These are phyloP conservation scores for Trichoderma sp. DNA, from an alignment of 2,329 filamentous ascomycete genomes.

Conservation along the genomic window DNA sequence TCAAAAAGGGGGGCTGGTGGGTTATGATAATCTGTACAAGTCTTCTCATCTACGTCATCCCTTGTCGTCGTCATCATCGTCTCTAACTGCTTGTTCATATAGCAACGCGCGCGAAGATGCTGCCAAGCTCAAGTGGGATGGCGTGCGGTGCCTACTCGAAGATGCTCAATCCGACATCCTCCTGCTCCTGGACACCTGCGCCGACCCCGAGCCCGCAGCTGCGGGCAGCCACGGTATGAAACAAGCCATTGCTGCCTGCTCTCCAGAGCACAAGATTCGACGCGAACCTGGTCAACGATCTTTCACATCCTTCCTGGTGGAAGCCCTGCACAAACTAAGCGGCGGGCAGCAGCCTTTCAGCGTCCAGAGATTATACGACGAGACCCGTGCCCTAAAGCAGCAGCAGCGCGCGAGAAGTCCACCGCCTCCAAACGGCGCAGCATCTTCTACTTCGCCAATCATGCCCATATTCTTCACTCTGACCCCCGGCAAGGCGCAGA, in stretches of 20 bases:
- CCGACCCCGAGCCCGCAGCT: slow-evolving; percentile 53
- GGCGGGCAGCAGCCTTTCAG: slow-evolving; percentile 56
- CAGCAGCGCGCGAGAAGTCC: slow-evolving; percentile 46
- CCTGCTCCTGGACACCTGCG: slow-evolving; percentile 64
- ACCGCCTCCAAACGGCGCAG: slow-evolving; percentile 46
- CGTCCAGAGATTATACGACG: slow-evolving; percentile 59
- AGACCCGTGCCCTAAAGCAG: slow-evolving; percentile 49
- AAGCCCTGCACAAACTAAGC: slow-evolving; percentile 58
- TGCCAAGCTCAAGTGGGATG: slow-evolving; percentile 65
- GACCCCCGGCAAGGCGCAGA: slow-evolving; percentile 56
- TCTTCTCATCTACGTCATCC: slow-evolving; percentile 37
- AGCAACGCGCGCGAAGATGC: slow-evolving; percentile 62
- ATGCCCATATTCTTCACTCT: slow-evolving; percentile 59
- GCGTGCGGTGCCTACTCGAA: slow-evolving; percentile 63
- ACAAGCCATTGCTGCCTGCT: slow-evolving; percentile 64
- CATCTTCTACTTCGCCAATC: slow-evolving; percentile 39
- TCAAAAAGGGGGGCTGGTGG: too few species aligned
- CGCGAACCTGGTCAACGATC: slow-evolving; percentile 51
- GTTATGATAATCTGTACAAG: too few species aligned
- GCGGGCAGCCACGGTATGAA: slow-evolving; percentile 60
- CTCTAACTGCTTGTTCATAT: slow-evolving; percentile 24
- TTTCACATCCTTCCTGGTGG: slow-evolving; percentile 60
- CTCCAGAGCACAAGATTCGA: slow-evolving; percentile 51
- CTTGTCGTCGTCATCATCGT: slow-evolving; percentile 27
- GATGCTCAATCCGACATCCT: slow-evolving; percentile 66